phyloP scores from a whole-genome alignment of 371 early-diverging fungal species.

The Mucor lusitanicus region DNA sequence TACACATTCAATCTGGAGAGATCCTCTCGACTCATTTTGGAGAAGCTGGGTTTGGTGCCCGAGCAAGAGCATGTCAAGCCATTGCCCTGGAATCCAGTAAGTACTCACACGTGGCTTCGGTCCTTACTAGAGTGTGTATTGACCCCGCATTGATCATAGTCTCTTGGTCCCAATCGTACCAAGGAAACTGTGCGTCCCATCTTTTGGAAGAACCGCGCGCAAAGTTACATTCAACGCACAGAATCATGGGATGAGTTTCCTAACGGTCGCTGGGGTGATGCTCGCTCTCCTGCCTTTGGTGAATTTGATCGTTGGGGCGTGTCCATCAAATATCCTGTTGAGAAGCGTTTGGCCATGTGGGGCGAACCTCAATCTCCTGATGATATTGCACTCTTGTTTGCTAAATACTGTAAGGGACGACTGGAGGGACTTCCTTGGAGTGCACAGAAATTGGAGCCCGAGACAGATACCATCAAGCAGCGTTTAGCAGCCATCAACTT shows the following conservation, averaged over 20 bases:
- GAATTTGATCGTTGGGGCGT: slow-evolving; percentile 90
- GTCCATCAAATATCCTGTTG: slow-evolving; percentile 71
- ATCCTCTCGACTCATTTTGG: slow-evolving; percentile 83
- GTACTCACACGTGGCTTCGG: too few species aligned
- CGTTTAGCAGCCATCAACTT: slow-evolving; percentile 74
- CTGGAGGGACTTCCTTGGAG: slow-evolving; percentile 91
- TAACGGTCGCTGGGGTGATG: slow-evolving; percentile 98
- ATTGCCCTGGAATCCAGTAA: slow-evolving; percentile 44
- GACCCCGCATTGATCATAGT: too few species aligned
- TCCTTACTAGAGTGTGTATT: too few species aligned
- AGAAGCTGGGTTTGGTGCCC: slow-evolving; percentile 75
- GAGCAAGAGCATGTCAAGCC: slow-evolving; percentile 79
- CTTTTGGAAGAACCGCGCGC: slow-evolving; percentile 95
- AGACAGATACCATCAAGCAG: slow-evolving; percentile 76
- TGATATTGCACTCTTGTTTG: slow-evolving; percentile 79
- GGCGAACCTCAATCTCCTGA: slow-evolving; percentile 63
- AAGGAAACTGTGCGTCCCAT: slow-evolving; percentile 96
- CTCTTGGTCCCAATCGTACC: slow-evolving; percentile 86
- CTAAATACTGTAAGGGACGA: slow-evolving; percentile 78
- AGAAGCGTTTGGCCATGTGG: slow-evolving; percentile 79
- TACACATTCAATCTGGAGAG: slow-evolving; percentile 93
- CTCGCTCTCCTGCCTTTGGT: slow-evolving; percentile 91
- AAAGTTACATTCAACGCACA: slow-evolving; percentile 91
- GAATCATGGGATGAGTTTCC: slow-evolving; percentile 98
- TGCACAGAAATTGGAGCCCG: slow-evolving; percentile 80